Evolutionary conservation across 371 early-diverging fungal genomes (phyloP).

Genomic region (Syncephalastrum sp.): DNA sequence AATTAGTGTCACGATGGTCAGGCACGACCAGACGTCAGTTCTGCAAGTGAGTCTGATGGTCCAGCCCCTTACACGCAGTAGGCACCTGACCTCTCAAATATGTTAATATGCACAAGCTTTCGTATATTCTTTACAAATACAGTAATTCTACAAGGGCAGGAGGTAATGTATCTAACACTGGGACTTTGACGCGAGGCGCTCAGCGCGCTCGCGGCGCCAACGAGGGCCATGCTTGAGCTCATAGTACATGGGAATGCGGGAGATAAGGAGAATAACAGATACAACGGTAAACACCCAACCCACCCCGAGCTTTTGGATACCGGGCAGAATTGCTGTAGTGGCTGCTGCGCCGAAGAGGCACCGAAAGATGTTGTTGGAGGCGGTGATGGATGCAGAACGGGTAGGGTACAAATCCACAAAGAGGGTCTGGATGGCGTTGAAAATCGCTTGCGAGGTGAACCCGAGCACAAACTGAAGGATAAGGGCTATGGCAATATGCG

Average conservation of each 20-base stretch:
- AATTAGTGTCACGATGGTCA: too few relatives aligned
- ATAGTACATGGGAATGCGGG: slow-evolving; percentile 23
- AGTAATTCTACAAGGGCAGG: too few relatives aligned
- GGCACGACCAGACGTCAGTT: too few relatives aligned
- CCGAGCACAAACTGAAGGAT: slow-evolving; percentile 32
- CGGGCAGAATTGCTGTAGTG: slow-evolving; percentile 29
- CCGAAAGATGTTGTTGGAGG: slow-evolving; percentile 39
- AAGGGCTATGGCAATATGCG: slow-evolving; percentile 27
- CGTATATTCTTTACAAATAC: too few relatives aligned
- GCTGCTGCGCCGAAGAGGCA: slow-evolving; percentile 37
- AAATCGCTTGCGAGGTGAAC: slow-evolving; percentile 26
- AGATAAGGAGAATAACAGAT: slow-evolving; percentile 27
- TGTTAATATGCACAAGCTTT: too few relatives aligned
- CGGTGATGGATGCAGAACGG: slow-evolving; percentile 39
- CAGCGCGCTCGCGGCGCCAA: slow-evolving; percentile 30
- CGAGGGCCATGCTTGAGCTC: slow-evolving; percentile 29
- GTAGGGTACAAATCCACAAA: slow-evolving; percentile 43
- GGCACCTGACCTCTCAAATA: too few relatives aligned
- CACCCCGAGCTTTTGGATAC: slow-evolving; percentile 22
- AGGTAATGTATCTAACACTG: too few relatives aligned
- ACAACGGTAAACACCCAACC: slow-evolving; percentile 40
- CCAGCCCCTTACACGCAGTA: too few relatives aligned
- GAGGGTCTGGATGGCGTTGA: slow-evolving; percentile 36
- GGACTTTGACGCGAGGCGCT: slow-evolving; percentile 1
- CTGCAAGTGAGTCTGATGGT: too few relatives aligned